A percentile compares a stretch with the other conserved stretches of the same genome.
These are phyloP conservation scores for Globisporangium takayamanum DNA, from an alignment of 352 stramenopile species.

Conservation along the genomic window DNA sequence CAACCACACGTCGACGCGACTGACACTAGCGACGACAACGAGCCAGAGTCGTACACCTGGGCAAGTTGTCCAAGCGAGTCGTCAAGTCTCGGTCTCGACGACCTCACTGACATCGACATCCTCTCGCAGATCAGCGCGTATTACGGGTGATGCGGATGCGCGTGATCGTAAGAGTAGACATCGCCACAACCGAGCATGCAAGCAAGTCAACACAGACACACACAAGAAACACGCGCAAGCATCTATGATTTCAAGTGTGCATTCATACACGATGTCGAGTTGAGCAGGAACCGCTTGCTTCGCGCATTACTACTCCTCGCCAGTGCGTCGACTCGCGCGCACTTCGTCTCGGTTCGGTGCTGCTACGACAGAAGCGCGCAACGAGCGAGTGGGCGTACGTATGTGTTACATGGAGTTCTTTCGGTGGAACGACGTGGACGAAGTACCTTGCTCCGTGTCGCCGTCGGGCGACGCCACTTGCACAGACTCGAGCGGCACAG, in stretches of 20 bases:
- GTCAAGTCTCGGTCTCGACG: conserved; percentile 50
- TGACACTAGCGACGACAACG: conserved; percentile 1
- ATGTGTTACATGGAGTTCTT: conserved; percentile 46
- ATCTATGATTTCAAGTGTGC: not conserved
- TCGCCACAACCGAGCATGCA: not conserved
- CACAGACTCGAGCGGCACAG: conserved; percentile 14
- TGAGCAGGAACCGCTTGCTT: not conserved
- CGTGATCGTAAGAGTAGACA: not conserved
- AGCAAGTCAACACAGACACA: not conserved
- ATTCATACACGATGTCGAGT: not conserved
- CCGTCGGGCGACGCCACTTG: conserved; percentile 22
- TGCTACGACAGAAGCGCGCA: not conserved
- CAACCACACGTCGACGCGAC: not conserved
- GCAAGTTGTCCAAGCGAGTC: conserved; percentile 4
- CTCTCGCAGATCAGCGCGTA: conserved; percentile 44
- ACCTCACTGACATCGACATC: conserved; percentile 43
- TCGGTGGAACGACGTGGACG: conserved; percentile 31
- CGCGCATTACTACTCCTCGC: too few species aligned
- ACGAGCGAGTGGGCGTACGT: conserved; percentile 8
- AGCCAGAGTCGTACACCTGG: conserved; percentile 10
- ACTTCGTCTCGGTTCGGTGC: not conserved
- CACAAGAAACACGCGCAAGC: not conserved
- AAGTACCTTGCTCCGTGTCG: conserved; percentile 15
- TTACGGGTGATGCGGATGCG: conserved; percentile 7
- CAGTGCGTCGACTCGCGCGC: not conserved